phyloP scores from a whole-genome alignment of 2,329 filamentous ascomycete species.

The Aspergillus japonicus region DNA sequence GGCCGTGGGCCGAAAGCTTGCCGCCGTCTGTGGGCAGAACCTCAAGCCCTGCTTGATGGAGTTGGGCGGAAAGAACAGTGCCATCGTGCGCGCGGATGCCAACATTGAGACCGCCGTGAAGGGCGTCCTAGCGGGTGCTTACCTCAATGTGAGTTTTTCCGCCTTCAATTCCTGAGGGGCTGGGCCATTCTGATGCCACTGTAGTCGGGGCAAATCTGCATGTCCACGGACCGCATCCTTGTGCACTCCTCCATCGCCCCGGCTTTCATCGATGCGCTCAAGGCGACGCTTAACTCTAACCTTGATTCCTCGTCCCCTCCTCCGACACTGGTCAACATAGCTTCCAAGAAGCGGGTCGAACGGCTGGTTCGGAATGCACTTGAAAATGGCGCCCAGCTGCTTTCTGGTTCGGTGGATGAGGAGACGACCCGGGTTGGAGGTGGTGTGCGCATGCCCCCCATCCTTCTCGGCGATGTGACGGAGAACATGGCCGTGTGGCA shows the following conservation, averaged over 20 bases:
- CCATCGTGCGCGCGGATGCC: conserved; percentile 76
- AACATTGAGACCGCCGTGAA: conserved; percentile 63
- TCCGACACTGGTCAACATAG: conserved; percentile 44
- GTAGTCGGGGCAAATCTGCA: conserved; percentile 72
- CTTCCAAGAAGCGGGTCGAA: conserved; percentile 46
- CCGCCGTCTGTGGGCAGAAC: conserved; percentile 34
- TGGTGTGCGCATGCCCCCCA: conserved; percentile 56
- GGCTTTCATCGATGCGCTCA: conserved; percentile 53
- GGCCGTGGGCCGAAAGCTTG: conserved; percentile 43
- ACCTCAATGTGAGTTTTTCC: conserved; percentile 28
- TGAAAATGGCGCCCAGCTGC: conserved; percentile 32
- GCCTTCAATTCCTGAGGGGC: too few relatives aligned
- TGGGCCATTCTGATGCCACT: conserved; percentile 1
- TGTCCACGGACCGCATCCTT: conserved; percentile 73
- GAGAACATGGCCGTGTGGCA: conserved; percentile 71
- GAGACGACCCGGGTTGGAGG: conserved; percentile 12
- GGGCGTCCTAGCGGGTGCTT: conserved; percentile 34
- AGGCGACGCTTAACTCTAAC: conserved; percentile 40
- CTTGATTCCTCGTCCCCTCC: conserved; percentile 34
- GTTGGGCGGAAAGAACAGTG: conserved; percentile 75
- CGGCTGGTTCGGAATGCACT: conserved; percentile 29
- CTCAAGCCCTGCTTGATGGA: conserved; percentile 72
- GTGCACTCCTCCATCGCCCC: conserved; percentile 56
- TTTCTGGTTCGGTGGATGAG: conserved; percentile 24
- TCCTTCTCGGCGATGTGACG: conserved; percentile 65